Evolutionary conservation across 805 yeast genomes (phyloP).

Genomic region (Zygosaccharomyces kombuchaensis): DNA sequence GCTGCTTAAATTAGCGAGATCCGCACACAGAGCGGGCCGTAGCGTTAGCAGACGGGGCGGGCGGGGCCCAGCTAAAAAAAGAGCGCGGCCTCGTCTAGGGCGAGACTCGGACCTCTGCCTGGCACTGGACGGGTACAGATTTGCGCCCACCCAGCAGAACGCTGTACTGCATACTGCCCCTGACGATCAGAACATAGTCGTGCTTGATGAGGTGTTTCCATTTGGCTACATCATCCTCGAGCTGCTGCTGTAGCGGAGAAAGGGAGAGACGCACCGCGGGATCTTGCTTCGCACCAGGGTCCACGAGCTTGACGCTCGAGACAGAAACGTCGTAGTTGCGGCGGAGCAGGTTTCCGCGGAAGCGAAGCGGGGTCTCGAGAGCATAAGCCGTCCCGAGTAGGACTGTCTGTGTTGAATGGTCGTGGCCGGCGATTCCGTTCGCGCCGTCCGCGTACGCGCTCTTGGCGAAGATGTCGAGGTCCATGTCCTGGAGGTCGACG

Average conservation of each 20-base stretch:
- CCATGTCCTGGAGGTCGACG: constrained; percentile 57
- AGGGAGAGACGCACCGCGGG: constrained; percentile 17
- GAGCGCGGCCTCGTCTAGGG: background rate
- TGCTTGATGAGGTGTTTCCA: constrained; percentile 73
- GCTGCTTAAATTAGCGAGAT: constrained; percentile 6
- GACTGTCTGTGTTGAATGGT: constrained; percentile 51
- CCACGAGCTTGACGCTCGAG: constrained; percentile 65
- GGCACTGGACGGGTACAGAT: constrained; percentile 58
- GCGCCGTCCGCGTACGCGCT: constrained; percentile 42
- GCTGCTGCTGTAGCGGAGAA: constrained; percentile 21
- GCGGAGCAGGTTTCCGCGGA: constrained; percentile 69
- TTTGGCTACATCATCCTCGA: constrained; percentile 40
- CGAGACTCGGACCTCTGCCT: constrained; percentile 44
- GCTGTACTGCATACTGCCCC: constrained; percentile 76
- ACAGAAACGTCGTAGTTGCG: constrained; percentile 53
- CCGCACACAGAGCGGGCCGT: background rate
- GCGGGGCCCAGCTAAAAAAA: background rate
- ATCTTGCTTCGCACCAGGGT: constrained; percentile 56
- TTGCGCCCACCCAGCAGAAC: constrained; percentile 50
- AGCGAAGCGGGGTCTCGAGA: constrained; percentile 68
- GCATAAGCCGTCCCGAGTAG: constrained; percentile 63
- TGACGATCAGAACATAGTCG: constrained; percentile 79
- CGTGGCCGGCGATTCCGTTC: constrained; percentile 3
- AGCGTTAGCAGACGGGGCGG: background rate
- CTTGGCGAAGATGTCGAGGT: constrained; percentile 81